Evolutionary conservation across 345 rosid species (phyloP), one percentile per base, ranked within the genome.

Genomic region (Melaleuca quinquenervia): DNA sequence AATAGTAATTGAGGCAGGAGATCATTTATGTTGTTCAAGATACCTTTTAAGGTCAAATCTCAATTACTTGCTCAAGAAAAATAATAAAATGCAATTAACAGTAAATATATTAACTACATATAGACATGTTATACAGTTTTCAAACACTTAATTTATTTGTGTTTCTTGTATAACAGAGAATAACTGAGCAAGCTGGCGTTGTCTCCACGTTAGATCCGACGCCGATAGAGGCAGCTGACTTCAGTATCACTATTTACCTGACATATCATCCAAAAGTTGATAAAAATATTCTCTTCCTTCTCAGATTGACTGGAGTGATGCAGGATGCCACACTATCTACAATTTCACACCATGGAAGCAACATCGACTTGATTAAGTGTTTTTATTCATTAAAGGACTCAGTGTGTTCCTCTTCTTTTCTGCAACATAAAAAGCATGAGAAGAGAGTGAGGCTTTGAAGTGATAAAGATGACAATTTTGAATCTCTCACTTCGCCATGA

Each of bases 141-240:
- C 21, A 84, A 56, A 24, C 26, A 51, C 16, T 32, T 50, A 16
- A 7, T 49, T 49, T 50, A 32, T 24, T 50, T 75, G 14, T 85
- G 29, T 62, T 87, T 26, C 55, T 60, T 41, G 16, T 84, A 76
- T 86, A 87, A 89, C 92, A 96, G 95, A 94, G 98, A 90, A 96
- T 97, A 88, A 96, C 96, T 24, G 98, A 96, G 88, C 97, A 93
- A 95, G 97, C 95, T 83, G 98, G 98, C 49, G 98, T 94, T 82
- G 98, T 96, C 84, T 94, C 96, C 84, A 45, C 96, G 0, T 96
- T 94, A 83, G 99, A 95, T 88, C 97, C 96, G 45, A 97, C 96
- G 86, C 98, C 96, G 6, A 96, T 94, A 3, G 95, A 95, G 97
- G 98, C 94, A 50, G 83, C 9, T 21, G 6, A 15, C 41, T 11